Evolutionary conservation across 2,329 filamentous ascomycete species (phyloP), one percentile per base, ranked within the genome.

Genomic region (Phaeosphaeria sp.): DNA sequence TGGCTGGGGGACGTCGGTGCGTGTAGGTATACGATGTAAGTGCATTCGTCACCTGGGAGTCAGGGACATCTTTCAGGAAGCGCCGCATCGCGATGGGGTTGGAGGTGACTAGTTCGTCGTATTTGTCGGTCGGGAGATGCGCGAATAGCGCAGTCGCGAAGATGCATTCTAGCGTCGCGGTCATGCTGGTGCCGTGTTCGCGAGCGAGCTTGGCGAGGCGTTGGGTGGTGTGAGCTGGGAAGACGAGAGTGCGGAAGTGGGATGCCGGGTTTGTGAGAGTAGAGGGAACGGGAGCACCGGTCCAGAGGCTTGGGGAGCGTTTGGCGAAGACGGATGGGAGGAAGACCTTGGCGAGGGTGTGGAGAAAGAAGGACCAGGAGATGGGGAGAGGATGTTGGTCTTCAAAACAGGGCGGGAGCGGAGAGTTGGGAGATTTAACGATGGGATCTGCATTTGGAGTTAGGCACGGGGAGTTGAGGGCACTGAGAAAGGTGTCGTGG

Each of bases 341-440:
- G 18, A 77, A 70, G 17, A 71, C 68, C 18, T 68, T 72, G 46
- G 79, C 74, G 2, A 78, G 46, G 17, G 69, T 61, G 36, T 68
- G 71, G 4, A 74, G 47, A 20, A 82, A 67, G 56, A 71, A 80
- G 0, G 64, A 49, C 18, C 77, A 63, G 0, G 77, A 77, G 2
- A 81, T 54, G 0, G 77, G 65, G 51, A 80, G 74, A 0, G 77
- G 70, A 45, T 81, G 78, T 3, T 79, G 55, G 3, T 67, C 67
- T 56, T 83, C 81, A 2, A 83, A 66, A 8, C 74, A 72, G 3
- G 79, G 80, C 1, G 78, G 64, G 1, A 83, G 68, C 0, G 77
- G 43, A 2, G 53, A 58, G 3, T 40, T 47, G 0, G 52, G 63
- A 49, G 49, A 66, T 46, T 21, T 27, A 17, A 73, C 59, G 7